Percentiles rank a stretch among this genome's conserved stretches.
Conservation (phyloP, 192 early-diverging fungal species). For the Podila epicladia region DNA sequence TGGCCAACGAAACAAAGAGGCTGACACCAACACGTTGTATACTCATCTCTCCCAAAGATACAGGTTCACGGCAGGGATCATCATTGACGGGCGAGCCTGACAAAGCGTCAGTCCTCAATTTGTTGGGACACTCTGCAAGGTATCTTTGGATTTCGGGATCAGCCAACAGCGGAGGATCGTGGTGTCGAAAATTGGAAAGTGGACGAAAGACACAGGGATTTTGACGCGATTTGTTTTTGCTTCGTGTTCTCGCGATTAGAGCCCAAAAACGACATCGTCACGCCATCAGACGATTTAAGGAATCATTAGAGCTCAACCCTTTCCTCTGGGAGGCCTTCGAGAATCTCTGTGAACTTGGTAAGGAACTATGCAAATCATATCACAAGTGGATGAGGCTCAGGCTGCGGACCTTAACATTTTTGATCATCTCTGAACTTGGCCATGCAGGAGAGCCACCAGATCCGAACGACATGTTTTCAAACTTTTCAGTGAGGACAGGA, state of each 20-base stretch:
- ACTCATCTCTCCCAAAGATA: not conserved
- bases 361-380: not conserved
- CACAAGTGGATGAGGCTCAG: not conserved
- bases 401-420: not conserved
- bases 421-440: not conserved
- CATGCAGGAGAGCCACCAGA: slow-evolving; percentile 19
- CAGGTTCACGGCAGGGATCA: not conserved
- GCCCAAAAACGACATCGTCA: slow-evolving; percentile 31
- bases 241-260: slow-evolving; percentile 19
- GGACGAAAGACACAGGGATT: not conserved
- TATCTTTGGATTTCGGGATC: not conserved
- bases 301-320: slow-evolving; percentile 52
- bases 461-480: slow-evolving; percentile 28
- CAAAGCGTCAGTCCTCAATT: slow-evolving; percentile 25
- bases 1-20: not conserved
- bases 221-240: not conserved
- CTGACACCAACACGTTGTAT: not conserved
- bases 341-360: slow-evolving; percentile 60
- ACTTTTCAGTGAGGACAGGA: slow-evolving; percentile 8
- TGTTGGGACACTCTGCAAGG: slow-evolving; percentile 37
- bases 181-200: too few species aligned
- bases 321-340: slow-evolving; percentile 64
- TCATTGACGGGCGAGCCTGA: slow-evolving; percentile 11
- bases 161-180: not conserved
- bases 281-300: slow-evolving; percentile 52